phyloP scores from a whole-genome alignment of 768 basidiomycete species.

The Lentinula guzmanii region DNA sequence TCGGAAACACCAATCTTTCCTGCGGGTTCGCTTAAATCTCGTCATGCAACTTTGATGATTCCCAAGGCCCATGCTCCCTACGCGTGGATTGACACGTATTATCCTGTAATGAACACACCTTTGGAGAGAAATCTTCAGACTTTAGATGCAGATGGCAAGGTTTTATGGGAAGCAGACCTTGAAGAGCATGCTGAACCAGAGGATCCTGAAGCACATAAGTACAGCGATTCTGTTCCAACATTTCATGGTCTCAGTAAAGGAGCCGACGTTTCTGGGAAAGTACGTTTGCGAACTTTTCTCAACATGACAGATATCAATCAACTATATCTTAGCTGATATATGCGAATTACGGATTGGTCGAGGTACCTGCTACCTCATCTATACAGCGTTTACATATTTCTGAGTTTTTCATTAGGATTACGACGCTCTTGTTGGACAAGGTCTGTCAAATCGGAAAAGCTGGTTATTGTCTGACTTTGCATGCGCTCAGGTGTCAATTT shows the following conservation, averaged over 20 bases:
- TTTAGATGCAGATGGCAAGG: conserved; percentile 40
- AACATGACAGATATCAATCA: background rate
- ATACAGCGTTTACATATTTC: background rate
- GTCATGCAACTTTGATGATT: conserved; percentile 44
- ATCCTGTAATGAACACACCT: conserved; percentile 68
- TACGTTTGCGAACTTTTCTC: conserved; percentile 29
- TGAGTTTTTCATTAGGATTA: conserved; percentile 37
- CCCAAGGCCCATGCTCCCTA: conserved; percentile 29
- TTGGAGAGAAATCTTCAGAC: conserved; percentile 51
- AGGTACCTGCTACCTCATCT: conserved; percentile 8
- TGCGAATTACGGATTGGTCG: conserved; percentile 50
- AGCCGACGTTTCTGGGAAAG: conserved; percentile 59
- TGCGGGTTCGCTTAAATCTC: conserved; percentile 52
- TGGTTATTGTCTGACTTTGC: background rate
- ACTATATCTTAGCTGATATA: conserved; percentile 35
- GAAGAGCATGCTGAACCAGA: conserved; percentile 60
- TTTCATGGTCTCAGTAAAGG: conserved; percentile 68
- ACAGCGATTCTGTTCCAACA: conserved; percentile 49
- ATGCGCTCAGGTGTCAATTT: conserved; percentile 45
- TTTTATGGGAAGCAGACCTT: conserved; percentile 55
- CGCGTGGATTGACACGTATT: conserved; percentile 70
- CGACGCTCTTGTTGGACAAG: conserved; percentile 47
- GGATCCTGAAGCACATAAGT: conserved; percentile 57
- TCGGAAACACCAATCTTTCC: conserved; percentile 39
- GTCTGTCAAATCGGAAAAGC: conserved; percentile 19